Percentiles rank a stretch among this genome's conserved stretches.
phyloP scores from a whole-genome alignment of 2,329 filamentous ascomycete genomes.

The Aspergillus nomiae region DNA sequence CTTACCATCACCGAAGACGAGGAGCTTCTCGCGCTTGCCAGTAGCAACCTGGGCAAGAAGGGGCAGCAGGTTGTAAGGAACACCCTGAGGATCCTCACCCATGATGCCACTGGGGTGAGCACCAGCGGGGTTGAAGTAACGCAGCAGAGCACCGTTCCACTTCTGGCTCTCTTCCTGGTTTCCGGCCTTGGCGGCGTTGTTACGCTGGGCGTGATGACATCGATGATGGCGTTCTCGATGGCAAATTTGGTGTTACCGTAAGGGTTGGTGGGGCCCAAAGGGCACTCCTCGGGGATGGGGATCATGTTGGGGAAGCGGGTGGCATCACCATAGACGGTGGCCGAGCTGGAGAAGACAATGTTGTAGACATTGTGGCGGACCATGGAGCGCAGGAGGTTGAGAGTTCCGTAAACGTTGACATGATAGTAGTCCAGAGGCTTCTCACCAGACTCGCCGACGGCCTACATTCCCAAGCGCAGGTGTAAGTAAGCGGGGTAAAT shows the following conservation, averaged over 20 bases:
- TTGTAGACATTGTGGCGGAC: slow-evolving; percentile 86
- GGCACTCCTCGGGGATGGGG: slow-evolving; percentile 95
- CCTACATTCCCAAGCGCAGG: slow-evolving; percentile 53
- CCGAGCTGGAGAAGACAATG: slow-evolving; percentile 97
- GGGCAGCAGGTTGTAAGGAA: slow-evolving; percentile 94
- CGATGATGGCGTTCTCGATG: slow-evolving; percentile 88
- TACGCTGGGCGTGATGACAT: slow-evolving; percentile 84
- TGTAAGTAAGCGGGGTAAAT: slow-evolving; percentile 1
- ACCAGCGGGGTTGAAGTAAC: slow-evolving; percentile 98
- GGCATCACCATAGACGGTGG: slow-evolving; percentile 97
- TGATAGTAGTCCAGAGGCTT: slow-evolving; percentile 97
- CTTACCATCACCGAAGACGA: slow-evolving; percentile 91
- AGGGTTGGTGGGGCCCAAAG: slow-evolving; percentile 93
- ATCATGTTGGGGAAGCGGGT: slow-evolving; percentile 98
- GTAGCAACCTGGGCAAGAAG: slow-evolving; percentile 94
- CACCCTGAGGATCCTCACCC: slow-evolving; percentile 95
- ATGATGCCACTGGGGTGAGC: slow-evolving; percentile 94
- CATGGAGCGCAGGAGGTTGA: slow-evolving; percentile 85
- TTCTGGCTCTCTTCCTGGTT: slow-evolving; percentile 68
- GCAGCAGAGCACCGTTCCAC: slow-evolving; percentile 90
- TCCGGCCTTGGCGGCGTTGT: slow-evolving; percentile 76
- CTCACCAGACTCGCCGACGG: slow-evolving; percentile 91
- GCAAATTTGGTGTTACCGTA: slow-evolving; percentile 96
- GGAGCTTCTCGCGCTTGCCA: slow-evolving; percentile 87
- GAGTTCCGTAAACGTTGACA: slow-evolving; percentile 92